phyloP scores from a whole-genome alignment of 176 grass and related monocot species.

The Neostapfia colusana region DNA sequence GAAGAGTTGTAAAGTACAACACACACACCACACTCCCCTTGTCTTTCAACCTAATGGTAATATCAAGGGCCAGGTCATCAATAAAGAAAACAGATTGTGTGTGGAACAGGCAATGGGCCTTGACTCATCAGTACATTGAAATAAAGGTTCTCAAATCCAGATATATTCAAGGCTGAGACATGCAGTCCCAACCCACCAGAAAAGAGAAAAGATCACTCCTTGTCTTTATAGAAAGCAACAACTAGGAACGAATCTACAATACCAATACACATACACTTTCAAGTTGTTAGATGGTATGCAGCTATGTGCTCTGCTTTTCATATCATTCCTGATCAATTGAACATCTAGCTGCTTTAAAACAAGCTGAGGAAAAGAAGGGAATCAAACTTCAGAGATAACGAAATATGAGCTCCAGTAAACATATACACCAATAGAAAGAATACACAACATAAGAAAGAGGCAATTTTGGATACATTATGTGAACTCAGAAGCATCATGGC shows the following conservation, averaged over 20 bases:
- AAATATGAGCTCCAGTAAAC: not conserved
- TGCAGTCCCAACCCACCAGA: not conserved
- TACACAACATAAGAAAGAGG: not conserved
- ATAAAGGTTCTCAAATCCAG: not conserved
- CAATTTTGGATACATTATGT: not conserved
- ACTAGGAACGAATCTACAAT: not conserved
- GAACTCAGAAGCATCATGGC: not conserved
- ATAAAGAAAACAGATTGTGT: conserved; percentile 4
- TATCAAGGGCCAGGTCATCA: not conserved
- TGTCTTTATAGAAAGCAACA: conserved; percentile 1
- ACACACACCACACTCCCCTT: too few relatives aligned
- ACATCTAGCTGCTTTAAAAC: conserved; percentile 5
- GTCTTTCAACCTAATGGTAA: not conserved
- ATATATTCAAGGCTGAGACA: not conserved
- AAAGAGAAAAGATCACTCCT: not conserved
- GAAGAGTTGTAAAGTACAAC: too few relatives aligned
- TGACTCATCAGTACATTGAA: not conserved
- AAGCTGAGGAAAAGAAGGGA: not conserved
- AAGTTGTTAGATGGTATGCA: not conserved
- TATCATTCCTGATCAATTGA: not conserved
- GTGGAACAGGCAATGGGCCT: not conserved
- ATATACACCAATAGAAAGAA: not conserved
- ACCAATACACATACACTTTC: too few relatives aligned
- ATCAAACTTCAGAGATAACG: not conserved
- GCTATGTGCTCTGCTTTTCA: not conserved